Evolutionary conservation across 352 stramenopile species (phyloP), one percentile per base, ranked within the genome.

Genomic region (Globisporangium polare): DNA sequence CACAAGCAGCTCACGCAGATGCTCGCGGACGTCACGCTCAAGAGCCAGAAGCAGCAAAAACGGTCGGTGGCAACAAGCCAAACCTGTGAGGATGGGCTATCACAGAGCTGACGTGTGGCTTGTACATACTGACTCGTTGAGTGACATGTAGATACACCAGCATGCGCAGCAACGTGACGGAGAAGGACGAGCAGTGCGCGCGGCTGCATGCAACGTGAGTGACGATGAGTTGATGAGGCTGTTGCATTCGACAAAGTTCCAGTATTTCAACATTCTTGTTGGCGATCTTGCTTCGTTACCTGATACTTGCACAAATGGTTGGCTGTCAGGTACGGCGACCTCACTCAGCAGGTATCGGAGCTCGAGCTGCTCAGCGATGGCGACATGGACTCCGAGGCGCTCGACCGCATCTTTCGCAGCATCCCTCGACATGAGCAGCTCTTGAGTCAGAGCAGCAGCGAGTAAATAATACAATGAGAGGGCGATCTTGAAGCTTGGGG

Each of bases 401-500:
- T 89, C 24, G 65, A 91, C 0, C 66, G 77, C 39, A 63, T 89
- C 47, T 89, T 78, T 58, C 65, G 66, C 47, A 71, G 53, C 6
- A 85, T 90, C 26, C 75, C 74, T 29, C 52, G 53, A 0, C 67
- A 88, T 39, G 59, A 83, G 35, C 72, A 75, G 27, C 58, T 72
- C 4, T 53, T 68, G 26, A 59, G 20, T 39, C 46, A 58, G 5
- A 62, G 9, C 13, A 52, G 15, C 31, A 51, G 33, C 29, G 58
- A 46, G 42, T 60, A 60, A 42, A 24, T 35, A 47, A n/a, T 27
- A 5, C 24, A 54, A 22, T 45, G 17, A 20, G 39, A 45, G 37
- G 15, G 15, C 2, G 37, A 43, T 43, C 37, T 43, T 43, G 13
- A 43, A 13, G 15, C 37, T 43, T 43, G 33, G 39, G 8, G 37